Conservation (phyloP, 768 basidiomycete species). For the Phlebiopsis flavidoalba region DNA sequence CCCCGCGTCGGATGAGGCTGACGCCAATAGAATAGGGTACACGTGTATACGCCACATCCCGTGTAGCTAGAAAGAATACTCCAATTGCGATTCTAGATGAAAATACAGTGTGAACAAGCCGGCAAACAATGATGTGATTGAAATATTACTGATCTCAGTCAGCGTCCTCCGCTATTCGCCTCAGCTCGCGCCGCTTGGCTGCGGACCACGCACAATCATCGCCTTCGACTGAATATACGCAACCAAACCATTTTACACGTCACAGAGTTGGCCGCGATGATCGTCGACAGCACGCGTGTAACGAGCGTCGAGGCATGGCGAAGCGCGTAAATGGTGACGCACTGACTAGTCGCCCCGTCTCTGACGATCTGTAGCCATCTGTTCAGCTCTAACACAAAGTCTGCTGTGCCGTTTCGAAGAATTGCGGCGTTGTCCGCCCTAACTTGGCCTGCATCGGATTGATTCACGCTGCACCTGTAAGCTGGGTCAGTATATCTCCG, state of each 20-base stretch:
- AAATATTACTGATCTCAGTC: not conserved
- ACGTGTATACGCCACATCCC: too few relatives aligned
- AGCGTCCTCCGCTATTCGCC: slow-evolving; percentile 28
- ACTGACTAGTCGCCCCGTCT: slow-evolving; percentile 75
- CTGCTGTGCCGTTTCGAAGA: slow-evolving; percentile 88
- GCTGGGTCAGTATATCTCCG: too few relatives aligned
- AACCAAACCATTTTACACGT: slow-evolving; percentile 81
- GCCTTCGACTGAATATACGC: slow-evolving; percentile 85
- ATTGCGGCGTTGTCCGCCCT: too few relatives aligned
- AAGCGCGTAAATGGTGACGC: not conserved
- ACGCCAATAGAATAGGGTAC: too few relatives aligned
- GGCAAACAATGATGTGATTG: too few relatives aligned
- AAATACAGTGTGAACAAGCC: too few relatives aligned
- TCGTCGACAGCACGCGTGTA: slow-evolving; percentile 63
- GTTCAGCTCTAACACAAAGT: slow-evolving; percentile 93
- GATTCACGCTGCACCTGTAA: too few relatives aligned
- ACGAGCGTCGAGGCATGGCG: not conserved
- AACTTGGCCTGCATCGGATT: too few relatives aligned
- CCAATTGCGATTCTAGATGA: too few relatives aligned
- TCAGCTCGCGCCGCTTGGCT: slow-evolving; percentile 69
- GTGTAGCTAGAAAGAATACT: too few relatives aligned
- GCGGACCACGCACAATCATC: slow-evolving; percentile 81
- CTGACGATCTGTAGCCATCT: slow-evolving; percentile 96
- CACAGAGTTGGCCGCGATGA: slow-evolving; percentile 86
- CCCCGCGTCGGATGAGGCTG: too few relatives aligned